Evolutionary conservation across 306 rosid species (phyloP), one percentile per base, ranked within the genome.

Genomic region (Sindora glabra): DNA sequence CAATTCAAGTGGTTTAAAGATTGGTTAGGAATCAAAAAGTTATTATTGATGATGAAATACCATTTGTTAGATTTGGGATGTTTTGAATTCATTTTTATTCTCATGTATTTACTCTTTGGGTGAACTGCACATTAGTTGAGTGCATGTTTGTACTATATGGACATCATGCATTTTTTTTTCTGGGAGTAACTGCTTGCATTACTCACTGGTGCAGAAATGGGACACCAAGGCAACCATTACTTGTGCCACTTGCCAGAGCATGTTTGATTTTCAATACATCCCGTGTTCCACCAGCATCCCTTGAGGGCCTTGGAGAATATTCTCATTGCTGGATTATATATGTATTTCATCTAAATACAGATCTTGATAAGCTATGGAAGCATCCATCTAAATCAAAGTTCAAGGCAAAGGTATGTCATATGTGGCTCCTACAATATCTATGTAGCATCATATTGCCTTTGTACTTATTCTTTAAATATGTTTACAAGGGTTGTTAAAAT

Each of bases 341-440:
- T 78, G 90, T 92, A 5, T 92, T 92, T 70, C 98, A 92, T 82
- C 71, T 86, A 53, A 92, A 92, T 71, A 92, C 98, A 0, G 56
- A 92, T 86, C 69, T 92, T 37, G 94, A 92, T 61, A 92, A 88
- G 80, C 74, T 88, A 37, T 92, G 98, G 96, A 88, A 73, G 71
- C 45, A 83, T 70, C 98, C 96, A 6, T 70, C 95, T 48, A 54
- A 81, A 37, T 86, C 96, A 9, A 83, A 74, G 65, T 85, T 92
- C 87, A 92, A 92, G 73, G 95, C 98, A 7, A 92, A 88, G 91
- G 98, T 91, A 29, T n/a, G n/a, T n/a, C n/a, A n/a, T n/a, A n/a
- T 55, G 77, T 58, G 50, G 40, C 71, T 68, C 34, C 15, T n/a
- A 8, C 25, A 40, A 21, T 40, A 48, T 64, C 68, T 40, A 64